Conservation (phyloP, 2,329 filamentous ascomycete genomes). For the Cladosporium sp. region DNA sequence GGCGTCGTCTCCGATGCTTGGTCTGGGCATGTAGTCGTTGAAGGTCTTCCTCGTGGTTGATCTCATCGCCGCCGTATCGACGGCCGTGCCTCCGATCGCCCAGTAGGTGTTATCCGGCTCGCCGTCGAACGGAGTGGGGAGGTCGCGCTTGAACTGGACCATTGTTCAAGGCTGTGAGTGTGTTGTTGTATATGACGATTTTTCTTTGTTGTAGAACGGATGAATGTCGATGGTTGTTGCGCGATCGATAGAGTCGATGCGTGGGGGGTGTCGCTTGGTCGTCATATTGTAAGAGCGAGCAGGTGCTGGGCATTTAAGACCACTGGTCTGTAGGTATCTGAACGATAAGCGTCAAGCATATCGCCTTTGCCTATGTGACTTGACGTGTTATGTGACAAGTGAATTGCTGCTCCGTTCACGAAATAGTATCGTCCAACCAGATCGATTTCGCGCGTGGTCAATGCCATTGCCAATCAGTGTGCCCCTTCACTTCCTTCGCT, state of each 20-base stretch:
- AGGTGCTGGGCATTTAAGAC: background rate
- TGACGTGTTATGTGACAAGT: background rate
- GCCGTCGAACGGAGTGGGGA: background rate
- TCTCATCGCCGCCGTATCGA: background rate
- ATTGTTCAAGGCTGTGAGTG: background rate
- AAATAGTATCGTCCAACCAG: background rate
- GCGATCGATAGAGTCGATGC: background rate
- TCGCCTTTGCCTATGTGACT: background rate
- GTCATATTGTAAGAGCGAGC: background rate
- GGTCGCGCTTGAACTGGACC: constrained; percentile 7
- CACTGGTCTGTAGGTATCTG: background rate
- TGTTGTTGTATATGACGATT: background rate
- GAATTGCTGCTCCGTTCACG: background rate
- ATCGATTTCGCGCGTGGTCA: background rate
- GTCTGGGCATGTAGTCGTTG: background rate
- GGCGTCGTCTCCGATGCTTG: background rate
- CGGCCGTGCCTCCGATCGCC: background rate
- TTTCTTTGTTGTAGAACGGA: background rate
- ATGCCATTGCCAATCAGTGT: background rate
- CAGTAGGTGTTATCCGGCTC: constrained; percentile 10
- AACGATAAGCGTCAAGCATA: background rate
- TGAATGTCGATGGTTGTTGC: background rate
- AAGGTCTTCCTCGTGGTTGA: background rate
- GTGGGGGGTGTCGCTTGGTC: background rate
- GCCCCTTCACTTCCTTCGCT: background rate